phyloP scores from a whole-genome alignment of 2,329 filamentous ascomycete genomes.

The Alternaria metachromatica region DNA sequence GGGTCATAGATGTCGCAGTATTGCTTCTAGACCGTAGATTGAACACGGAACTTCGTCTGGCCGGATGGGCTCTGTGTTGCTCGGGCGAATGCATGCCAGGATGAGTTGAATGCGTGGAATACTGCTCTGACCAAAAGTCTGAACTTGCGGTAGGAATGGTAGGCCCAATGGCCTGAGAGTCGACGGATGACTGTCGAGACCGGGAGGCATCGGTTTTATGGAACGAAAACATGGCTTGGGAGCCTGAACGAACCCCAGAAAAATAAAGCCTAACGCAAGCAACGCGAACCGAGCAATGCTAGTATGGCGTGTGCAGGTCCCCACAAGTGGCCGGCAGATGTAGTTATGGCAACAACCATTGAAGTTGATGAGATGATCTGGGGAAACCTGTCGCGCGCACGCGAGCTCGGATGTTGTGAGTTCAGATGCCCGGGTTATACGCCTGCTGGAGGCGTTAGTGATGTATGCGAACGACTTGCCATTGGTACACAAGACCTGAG shows the following conservation, averaged over 20 bases:
- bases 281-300: conserved; percentile 32
- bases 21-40: conserved; percentile 48
- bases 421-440: conserved; percentile 3
- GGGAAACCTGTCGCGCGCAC: conserved; percentile 33
- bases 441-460: conserved; percentile 8
- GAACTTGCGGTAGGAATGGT: conserved; percentile 29
- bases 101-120: conserved; percentile 31
- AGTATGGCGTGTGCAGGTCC: conserved; percentile 29
- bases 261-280: conserved; percentile 18
- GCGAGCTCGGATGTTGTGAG: conserved; percentile 30
- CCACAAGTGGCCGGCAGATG: conserved; percentile 35
- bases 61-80: conserved; percentile 26
- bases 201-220: conserved; percentile 43
- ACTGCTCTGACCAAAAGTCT: conserved; percentile 36
- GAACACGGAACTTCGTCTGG: conserved; percentile 46
- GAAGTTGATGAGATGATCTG: conserved; percentile 27
- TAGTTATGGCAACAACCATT: conserved; percentile 34
- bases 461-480: conserved; percentile 19
- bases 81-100: conserved; percentile 42
- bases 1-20: conserved; percentile 44
- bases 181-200: conserved; percentile 45
- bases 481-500: conserved; percentile 20
- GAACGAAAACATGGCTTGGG: conserved; percentile 44
- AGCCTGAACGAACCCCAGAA: conserved; percentile 15
- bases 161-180: conserved; percentile 33